phyloP scores from a whole-genome alignment of 1,139 yeast species.

The Sugiyamaella xylanicola region DNA sequence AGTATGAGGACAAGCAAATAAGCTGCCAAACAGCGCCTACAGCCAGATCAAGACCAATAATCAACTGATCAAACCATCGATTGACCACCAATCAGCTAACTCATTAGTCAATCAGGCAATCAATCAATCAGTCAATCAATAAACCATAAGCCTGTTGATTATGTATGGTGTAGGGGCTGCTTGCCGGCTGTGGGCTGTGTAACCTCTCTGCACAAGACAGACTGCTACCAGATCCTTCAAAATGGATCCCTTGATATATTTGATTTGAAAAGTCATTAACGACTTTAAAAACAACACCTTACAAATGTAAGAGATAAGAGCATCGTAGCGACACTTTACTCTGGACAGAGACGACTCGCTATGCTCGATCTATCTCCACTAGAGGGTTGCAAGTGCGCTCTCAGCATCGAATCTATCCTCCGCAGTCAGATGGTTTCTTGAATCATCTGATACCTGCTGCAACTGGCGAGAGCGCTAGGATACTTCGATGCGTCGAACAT shows the following conservation, averaged over 20 bases:
- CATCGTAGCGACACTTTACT: slow-evolving; percentile 23
- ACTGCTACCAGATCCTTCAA: slow-evolving; percentile 19
- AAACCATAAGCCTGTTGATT: neutral
- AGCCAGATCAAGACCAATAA: too few species aligned
- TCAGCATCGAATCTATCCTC: too few species aligned
- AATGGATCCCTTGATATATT: slow-evolving; percentile 27
- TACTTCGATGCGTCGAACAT: too few species aligned
- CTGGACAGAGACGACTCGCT: slow-evolving; percentile 18
- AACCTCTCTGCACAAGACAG: neutral
- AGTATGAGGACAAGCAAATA: slow-evolving; percentile 8
- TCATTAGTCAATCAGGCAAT: too few species aligned
- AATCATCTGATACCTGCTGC: too few species aligned
- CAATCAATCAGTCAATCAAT: neutral
- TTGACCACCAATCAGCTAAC: too few species aligned
- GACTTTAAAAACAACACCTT: slow-evolving; percentile 26
- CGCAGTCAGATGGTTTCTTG: too few species aligned
- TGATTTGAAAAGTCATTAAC: slow-evolving; percentile 23
- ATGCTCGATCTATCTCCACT: too few species aligned
- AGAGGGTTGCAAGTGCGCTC: too few species aligned
- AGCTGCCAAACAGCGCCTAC: neutral
- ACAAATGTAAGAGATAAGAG: slow-evolving; percentile 25
- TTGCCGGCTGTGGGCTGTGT: neutral
- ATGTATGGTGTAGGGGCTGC: slow-evolving; percentile 1
- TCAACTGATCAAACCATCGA: too few species aligned
- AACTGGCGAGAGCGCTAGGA: too few species aligned